A percentile compares a stretch with the other conserved stretches of the same genome.
phyloP scores from a whole-genome alignment of 305 asterid genomes.

The Salvia sclarea region DNA sequence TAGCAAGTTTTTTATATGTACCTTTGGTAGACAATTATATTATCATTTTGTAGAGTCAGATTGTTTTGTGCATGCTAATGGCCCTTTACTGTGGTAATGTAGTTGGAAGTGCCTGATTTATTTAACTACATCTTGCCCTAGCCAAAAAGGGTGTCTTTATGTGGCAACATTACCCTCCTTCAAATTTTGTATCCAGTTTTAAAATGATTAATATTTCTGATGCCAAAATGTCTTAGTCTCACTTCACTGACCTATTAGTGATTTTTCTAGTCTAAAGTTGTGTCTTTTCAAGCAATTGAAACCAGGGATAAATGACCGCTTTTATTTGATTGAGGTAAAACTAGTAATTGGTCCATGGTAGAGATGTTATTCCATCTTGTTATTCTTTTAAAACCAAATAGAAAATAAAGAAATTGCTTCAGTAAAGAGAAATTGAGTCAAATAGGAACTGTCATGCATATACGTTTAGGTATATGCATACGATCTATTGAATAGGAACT shows the following conservation, averaged over 20 bases:
- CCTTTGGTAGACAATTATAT: background rate
- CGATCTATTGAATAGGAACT: background rate
- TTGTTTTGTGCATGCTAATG: background rate
- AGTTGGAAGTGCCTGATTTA: background rate
- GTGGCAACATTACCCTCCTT: background rate
- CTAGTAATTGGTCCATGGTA: background rate
- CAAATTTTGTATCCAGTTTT: background rate
- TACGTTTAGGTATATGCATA: background rate
- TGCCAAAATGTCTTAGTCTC: background rate
- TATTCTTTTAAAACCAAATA: background rate
- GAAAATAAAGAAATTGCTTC: background rate
- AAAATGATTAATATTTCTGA: background rate
- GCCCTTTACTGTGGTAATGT: background rate
- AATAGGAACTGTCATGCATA: background rate
- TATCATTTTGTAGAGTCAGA: background rate
- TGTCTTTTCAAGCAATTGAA: background rate
- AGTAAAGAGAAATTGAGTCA: background rate
- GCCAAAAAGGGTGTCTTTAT: background rate
- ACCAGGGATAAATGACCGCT: background rate
- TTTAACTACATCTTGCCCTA: background rate
- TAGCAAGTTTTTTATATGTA: background rate
- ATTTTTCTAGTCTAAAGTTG: background rate
- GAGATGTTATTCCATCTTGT: background rate
- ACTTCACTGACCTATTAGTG: background rate
- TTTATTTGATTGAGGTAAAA: background rate